Conservation (phyloP, 345 rosid genomes). For the Abelmoschus esculentus region DNA sequence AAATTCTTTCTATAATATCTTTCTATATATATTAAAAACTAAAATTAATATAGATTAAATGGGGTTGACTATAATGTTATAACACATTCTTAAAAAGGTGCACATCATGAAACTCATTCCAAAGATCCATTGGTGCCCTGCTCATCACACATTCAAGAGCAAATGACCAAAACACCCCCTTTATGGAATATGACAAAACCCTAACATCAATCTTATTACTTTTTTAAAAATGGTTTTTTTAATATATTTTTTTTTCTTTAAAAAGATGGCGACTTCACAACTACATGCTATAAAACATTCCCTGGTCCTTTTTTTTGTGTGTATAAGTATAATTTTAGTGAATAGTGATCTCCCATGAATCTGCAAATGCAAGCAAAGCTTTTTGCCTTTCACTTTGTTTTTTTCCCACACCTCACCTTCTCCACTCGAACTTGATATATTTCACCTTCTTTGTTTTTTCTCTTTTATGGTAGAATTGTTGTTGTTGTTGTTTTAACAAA, state of each 20-base stretch:
- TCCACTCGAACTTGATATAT: background rate
- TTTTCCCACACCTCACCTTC: slow-evolving; percentile 15
- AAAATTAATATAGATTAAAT: too few relatives aligned
- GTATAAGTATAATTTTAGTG: background rate
- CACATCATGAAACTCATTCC: background rate
- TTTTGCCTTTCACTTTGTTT: slow-evolving; percentile 17
- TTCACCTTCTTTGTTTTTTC: background rate
- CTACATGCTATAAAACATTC: slow-evolving; percentile 28
- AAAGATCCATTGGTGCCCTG: too few relatives aligned
- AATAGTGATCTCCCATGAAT: slow-evolving; percentile 19
- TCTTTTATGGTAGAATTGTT: background rate
- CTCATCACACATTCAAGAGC: too few relatives aligned
- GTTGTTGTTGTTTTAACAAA: background rate
- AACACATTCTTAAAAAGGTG: background rate
- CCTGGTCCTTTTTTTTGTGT: background rate
- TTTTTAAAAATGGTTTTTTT: background rate
- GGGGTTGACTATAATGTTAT: too few relatives aligned
- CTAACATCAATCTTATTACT: too few relatives aligned
- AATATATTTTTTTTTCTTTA: background rate
- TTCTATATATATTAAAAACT: too few relatives aligned
- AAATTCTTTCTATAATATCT: too few relatives aligned
- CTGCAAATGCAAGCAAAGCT: slow-evolving; percentile 38
- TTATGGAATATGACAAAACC: too few relatives aligned
- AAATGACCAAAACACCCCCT: too few relatives aligned
- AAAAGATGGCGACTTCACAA: slow-evolving; percentile 34